These are phyloP conservation scores for Thinopyrum elongatum DNA, from an alignment of 176 grass and related monocot genomes.

Conservation along the genomic window DNA sequence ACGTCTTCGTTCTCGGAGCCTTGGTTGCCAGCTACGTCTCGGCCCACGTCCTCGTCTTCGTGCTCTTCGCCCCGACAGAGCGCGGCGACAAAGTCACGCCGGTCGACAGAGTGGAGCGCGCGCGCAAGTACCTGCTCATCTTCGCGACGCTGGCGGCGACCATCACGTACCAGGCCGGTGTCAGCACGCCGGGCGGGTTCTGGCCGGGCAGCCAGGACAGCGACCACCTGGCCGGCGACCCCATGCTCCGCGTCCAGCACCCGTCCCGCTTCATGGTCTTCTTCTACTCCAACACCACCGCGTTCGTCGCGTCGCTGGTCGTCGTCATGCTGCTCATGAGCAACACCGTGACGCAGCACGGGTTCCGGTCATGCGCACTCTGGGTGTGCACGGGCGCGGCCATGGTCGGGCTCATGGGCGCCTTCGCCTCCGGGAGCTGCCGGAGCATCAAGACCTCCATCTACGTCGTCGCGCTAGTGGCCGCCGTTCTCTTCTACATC, in stretches of 20 bases:
- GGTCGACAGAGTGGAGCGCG: not conserved
- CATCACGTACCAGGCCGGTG: slow-evolving; percentile 23
- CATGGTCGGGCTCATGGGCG: slow-evolving; percentile 32
- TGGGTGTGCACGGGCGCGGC: slow-evolving; percentile 35
- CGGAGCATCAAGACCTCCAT: slow-evolving; percentile 40
- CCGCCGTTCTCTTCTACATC: slow-evolving; percentile 32
- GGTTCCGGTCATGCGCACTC: slow-evolving; percentile 32
- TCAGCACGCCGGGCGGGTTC: slow-evolving; percentile 53
- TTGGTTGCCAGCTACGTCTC: slow-evolving; percentile 26
- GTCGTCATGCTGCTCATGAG: slow-evolving; percentile 50
- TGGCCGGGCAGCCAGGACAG: not conserved
- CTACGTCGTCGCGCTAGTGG: slow-evolving; percentile 30
- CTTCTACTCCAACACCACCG: slow-evolving; percentile 57
- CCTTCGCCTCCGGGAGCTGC: slow-evolving; percentile 40
- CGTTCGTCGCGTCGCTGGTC: slow-evolving; percentile 43
- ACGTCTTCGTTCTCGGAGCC: slow-evolving; percentile 21
- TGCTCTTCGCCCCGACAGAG: not conserved
- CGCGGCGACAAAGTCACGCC: too few relatives aligned
- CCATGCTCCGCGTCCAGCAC: slow-evolving; percentile 12
- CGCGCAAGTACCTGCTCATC: slow-evolving; percentile 41
- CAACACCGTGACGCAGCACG: slow-evolving; percentile 35
- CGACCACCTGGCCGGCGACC: slow-evolving; percentile 28
- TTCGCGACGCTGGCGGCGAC: slow-evolving; percentile 33
- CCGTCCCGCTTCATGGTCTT: slow-evolving; percentile 33
- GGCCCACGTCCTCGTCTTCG: slow-evolving; percentile 32